phyloP scores from a whole-genome alignment of 1,284 basidiomycete species.

The Ceratobasidium sp. region DNA sequence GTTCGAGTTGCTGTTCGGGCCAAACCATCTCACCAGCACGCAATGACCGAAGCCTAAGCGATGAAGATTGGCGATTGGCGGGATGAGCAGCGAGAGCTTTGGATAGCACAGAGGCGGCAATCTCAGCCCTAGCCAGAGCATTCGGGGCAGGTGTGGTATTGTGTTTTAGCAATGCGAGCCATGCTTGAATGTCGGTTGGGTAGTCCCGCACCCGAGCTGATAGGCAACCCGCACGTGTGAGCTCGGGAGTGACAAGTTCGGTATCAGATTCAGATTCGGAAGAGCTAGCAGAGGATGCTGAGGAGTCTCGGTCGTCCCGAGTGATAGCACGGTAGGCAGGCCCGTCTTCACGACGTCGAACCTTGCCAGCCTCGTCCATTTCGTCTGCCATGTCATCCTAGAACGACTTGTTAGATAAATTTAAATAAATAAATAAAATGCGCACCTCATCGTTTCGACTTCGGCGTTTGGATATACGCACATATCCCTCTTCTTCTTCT shows the following conservation, averaged over 20 bases:
- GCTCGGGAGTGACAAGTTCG: conserved; percentile 47
- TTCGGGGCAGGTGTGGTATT: conserved; percentile 65
- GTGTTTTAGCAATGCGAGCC: conserved; percentile 71
- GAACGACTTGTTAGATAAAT: conserved; percentile 58
- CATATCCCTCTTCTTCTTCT: conserved; percentile 18
- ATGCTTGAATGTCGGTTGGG: conserved; percentile 62
- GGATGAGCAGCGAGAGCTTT: conserved; percentile 67
- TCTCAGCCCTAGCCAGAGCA: conserved; percentile 68
- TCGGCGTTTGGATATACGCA: conserved; percentile 50
- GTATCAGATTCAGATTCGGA: conserved; percentile 57
- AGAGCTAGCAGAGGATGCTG: conserved; percentile 43
- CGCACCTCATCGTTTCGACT: conserved; percentile 60
- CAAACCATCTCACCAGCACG: conserved; percentile 75
- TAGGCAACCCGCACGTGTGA: conserved; percentile 63
- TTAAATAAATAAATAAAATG: conserved; percentile 60
- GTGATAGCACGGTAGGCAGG: conserved; percentile 63
- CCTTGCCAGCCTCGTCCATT: conserved; percentile 47
- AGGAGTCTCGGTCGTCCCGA: conserved; percentile 48
- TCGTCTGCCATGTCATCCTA: conserved; percentile 57
- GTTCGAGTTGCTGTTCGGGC: conserved; percentile 59
- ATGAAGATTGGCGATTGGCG: conserved; percentile 58
- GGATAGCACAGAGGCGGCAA: conserved; percentile 68
- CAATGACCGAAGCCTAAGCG: conserved; percentile 68
- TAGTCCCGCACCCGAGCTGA: conserved; percentile 54
- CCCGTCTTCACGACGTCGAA: conserved; percentile 46